These are phyloP conservation scores for Pleurozium schreberi DNA, from an alignment of 225 moss, liverwort and hornwort species.

Conservation along the genomic window DNA sequence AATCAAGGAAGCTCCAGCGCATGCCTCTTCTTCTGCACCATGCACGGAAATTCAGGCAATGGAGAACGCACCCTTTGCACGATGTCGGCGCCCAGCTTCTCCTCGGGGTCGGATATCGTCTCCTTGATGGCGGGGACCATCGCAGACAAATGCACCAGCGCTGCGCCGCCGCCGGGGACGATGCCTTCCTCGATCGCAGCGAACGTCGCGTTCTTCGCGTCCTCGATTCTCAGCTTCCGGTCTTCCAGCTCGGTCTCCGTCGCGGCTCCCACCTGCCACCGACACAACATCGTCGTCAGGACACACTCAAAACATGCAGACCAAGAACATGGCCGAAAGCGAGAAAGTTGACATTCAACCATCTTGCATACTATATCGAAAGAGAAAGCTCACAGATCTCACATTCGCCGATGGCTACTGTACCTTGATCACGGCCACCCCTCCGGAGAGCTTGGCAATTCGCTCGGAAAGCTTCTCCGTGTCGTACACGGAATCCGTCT, in stretches of 20 bases:
- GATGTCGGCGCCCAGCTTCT: constrained; percentile 85
- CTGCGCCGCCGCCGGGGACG: constrained; percentile 86
- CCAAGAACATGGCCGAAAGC: neutral
- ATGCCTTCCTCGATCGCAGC: constrained; percentile 98
- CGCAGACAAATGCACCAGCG: constrained; percentile 82
- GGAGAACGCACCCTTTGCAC: constrained; percentile 58
- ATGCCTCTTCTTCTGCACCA: neutral
- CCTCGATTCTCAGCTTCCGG: constrained; percentile 85
- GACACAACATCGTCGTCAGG: neutral
- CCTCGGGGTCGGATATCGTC: constrained; percentile 51
- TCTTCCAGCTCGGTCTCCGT: constrained; percentile 96
- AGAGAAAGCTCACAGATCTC: neutral
- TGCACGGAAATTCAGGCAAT: neutral
- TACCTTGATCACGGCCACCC: constrained; percentile 84
- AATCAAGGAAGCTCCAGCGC: no score
- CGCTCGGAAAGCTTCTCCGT: constrained; percentile 95
- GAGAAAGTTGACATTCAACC: fast-evolving
- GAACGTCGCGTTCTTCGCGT: constrained; percentile 95
- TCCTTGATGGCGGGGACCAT: constrained; percentile 61
- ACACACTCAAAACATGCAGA: neutral
- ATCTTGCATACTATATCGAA: neutral
- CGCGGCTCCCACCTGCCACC: constrained; percentile 64
- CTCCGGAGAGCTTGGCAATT: constrained; percentile 81
- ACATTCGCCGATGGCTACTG: neutral
- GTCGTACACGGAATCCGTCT: constrained; percentile 86